Evolutionary conservation across 345 rosid genomes (phyloP), one percentile per base, ranked within the genome.

Genomic region (Dipteronia dyeriana): DNA sequence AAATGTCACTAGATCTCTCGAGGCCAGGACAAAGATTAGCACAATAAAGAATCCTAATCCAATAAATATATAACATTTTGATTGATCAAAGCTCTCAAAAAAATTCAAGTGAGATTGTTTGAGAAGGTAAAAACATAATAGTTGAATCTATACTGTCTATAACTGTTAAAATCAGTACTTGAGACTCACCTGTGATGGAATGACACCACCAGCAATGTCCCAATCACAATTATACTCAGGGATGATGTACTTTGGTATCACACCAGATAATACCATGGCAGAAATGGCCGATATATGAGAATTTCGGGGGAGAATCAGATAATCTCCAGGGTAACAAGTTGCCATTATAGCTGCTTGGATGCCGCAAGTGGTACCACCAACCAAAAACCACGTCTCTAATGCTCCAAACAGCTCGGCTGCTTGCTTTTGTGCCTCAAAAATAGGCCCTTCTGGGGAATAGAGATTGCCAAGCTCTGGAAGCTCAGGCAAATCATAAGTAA

Each of bases 331-430:
- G 8, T 85, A 86, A 68, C 91, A 90, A 53, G 90, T 90, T 34
- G 90, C 86, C 89, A 90, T 76, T 34, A 90, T 74, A 45, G 93
- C 86, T 38, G 93, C 91, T 54, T 86, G 91, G 66, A 87, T 87
- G 56, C 93, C 91, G 25, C 91, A 90, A 20, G 93, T 90, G 51
- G 87, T 85, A 67, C 91, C 93, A 70, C 93, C 93, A 19, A 90
- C 89, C 73, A 88, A 88, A 77, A 88, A 90, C 93, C 93, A 88
- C 31, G 93, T 90, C 74, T 90, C 86, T 4, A 75, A 81, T 60
- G 93, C 72, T 41, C 93, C 93, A 78, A 90, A 90, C 74, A 90
- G 71, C 71, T 83, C 57, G 2, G 93, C 82, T 12, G 91, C 93
- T 68, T 68, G 77, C 70, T 70, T 79, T 78, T 90, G 91, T 66